Base-by-base conservation (phyloP, 805 yeast genomes). In the Schwanniomyces polymorphus region DNA sequence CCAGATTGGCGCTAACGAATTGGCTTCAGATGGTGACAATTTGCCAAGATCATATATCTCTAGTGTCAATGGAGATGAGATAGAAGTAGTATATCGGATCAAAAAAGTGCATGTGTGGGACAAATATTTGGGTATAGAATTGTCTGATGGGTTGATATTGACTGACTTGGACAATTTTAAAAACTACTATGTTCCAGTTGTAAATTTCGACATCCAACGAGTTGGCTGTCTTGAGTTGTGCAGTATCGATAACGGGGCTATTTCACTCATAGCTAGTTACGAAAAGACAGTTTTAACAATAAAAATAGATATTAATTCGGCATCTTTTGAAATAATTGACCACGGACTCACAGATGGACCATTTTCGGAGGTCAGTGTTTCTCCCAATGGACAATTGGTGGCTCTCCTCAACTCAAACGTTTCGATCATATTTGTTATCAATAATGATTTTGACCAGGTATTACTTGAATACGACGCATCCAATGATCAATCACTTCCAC, bases 351-450 rank as follows among this genome's bases (percentile, higher is more conserved):
- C 79, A 3, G 80, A 75, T 46, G 85, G 83, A 0, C 81, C 82
- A 1, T 80, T 79, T 49, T 46, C 64, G 2, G 55, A 53, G 4
- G 58, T 82, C 7, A 53, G 73, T 0, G 64, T 69, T 0, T 78
- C 89, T 1, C 84, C 88, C 2, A 82, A 79, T 55, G 74, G 78
- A 2, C 74, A 75, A n/a, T 71, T 84, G 45, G 67, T 86, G 4
- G 80, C 86, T 1, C 28, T 82, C 59, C 58, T 72, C 72, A 59
- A 67, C 64, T 44, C 55, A 2, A 50, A 60, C 7, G 52, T 59
- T 1, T 70, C 76, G 11, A 74, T 70, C 16, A 63, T 86, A 0
- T 77, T 72, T 46, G 82, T 88, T 7, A 62, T 76, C 21, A 76
- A 82, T 44, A 63, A 68, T 37, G 75, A 70, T 45, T 78, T 81